phyloP scores from a whole-genome alignment of 1,284 basidiomycete genomes.

The Trichosporon faecale region DNA sequence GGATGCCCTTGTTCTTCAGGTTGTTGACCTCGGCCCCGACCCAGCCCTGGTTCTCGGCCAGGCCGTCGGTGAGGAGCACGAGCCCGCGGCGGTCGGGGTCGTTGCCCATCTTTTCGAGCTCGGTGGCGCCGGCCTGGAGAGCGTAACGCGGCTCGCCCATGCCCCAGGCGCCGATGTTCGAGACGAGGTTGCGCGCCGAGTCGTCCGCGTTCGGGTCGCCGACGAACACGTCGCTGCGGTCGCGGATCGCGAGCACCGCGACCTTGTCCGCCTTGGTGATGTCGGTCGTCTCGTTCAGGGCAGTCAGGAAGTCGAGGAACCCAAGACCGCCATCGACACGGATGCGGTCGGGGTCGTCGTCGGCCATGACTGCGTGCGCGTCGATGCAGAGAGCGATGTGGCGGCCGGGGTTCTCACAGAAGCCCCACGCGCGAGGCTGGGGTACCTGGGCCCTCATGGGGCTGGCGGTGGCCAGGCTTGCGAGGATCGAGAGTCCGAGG shows the following conservation, averaged over 20 bases:
- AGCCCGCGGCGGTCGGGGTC: neutral
- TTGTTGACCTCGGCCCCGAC: neutral
- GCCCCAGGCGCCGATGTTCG: no score
- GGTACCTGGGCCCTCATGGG: neutral
- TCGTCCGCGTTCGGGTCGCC: neutral
- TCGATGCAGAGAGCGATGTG: neutral
- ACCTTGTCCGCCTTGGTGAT: neutral
- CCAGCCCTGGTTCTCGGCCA: neutral
- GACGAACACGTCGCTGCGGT: neutral
- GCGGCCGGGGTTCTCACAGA: neutral
- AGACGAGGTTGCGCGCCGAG: no score
- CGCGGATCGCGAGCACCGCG: neutral
- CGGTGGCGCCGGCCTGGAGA: neutral
- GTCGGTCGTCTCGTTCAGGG: neutral
- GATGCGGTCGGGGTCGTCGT: neutral
- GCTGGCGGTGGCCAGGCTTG: neutral
- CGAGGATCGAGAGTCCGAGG: neutral
- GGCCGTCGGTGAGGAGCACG: neutral
- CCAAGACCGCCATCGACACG: neutral
- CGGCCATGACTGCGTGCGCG: neutral
- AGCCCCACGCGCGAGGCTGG: neutral
- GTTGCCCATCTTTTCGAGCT: neutral
- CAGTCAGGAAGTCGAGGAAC: neutral
- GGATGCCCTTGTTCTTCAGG: neutral
- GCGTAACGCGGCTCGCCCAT: no score